A percentile compares a stretch with the other conserved stretches of the same genome.
Conservation (phyloP, 2,329 filamentous ascomycete species). For the Aspergillus ochraceus region DNA sequence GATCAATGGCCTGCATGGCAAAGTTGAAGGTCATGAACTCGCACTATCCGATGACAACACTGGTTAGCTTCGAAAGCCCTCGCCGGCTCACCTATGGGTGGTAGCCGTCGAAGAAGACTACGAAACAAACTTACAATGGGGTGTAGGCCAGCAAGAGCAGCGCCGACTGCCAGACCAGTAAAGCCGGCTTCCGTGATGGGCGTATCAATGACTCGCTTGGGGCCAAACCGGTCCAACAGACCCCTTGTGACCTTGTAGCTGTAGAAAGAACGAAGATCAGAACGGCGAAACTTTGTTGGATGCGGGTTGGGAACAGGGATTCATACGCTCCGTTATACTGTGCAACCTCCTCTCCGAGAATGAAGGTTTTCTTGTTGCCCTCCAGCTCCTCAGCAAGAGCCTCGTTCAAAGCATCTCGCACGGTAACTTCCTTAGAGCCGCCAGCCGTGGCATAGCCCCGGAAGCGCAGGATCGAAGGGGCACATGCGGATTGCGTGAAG, state of each 20-base stretch:
- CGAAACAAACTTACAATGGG: conserved; percentile 70
- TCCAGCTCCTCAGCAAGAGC: conserved; percentile 97
- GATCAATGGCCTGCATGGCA: conserved; percentile 99
- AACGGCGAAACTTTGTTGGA: conserved; percentile 10
- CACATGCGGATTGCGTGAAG: conserved; percentile 52
- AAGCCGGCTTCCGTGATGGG: conserved; percentile 98
- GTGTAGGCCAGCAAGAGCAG: conserved; percentile 89
- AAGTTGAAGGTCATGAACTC: conserved; percentile 99
- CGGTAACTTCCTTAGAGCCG: conserved; percentile 87
- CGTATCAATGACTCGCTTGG: conserved; percentile 95
- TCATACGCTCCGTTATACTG: conserved; percentile 95
- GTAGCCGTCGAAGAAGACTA: neutral
- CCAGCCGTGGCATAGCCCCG: conserved; percentile 58
- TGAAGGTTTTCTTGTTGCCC: conserved; percentile 88
- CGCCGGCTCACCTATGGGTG: neutral
- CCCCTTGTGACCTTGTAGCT: conserved; percentile 99
- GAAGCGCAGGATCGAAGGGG: conserved; percentile 48
- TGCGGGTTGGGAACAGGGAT: conserved; percentile 7
- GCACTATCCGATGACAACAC: conserved; percentile 57
- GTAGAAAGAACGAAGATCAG: conserved; percentile 37
- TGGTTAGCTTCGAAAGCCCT: neutral
- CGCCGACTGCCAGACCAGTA: conserved; percentile 87
- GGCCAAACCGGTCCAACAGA: conserved; percentile 92
- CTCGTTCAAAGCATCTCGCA: conserved; percentile 96
- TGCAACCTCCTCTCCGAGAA: conserved; percentile 96